Conservation (phyloP, 169 alveolate genomes). For the Plasmodium cynomolgi region DNA sequence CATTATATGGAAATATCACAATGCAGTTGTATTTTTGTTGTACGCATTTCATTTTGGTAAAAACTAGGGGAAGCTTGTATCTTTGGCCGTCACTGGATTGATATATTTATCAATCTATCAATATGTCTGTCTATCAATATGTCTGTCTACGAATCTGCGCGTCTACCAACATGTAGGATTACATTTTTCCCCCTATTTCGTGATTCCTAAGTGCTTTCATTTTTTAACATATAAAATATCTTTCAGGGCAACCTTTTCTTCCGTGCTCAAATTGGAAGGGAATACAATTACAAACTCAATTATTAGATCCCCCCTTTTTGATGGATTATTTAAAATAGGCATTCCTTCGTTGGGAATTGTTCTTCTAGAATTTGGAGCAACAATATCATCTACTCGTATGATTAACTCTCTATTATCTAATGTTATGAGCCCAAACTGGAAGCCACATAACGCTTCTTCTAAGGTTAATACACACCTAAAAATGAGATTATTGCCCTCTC, state of each 20-base stretch:
- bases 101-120: neutral
- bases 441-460: slow-evolving; percentile 86
- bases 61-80: neutral
- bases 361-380: slow-evolving; percentile 84
- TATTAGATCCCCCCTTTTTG: slow-evolving; percentile 84
- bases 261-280: slow-evolving; percentile 81
- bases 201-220: neutral
- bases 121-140: neutral
- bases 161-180: neutral
- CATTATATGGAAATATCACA: neutral
- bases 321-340: slow-evolving; percentile 85
- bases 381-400: slow-evolving; percentile 84
- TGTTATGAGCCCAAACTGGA: slow-evolving; percentile 85
- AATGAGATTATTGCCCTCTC: slow-evolving; percentile 85
- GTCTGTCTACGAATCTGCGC: neutral
- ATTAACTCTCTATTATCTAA: slow-evolving; percentile 88
- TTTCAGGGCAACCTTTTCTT: slow-evolving; percentile 76
- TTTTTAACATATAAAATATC: neutral
- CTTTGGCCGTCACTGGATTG: neutral
- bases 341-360: slow-evolving; percentile 85
- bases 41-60: neutral
- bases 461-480: slow-evolving; percentile 86
- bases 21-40: neutral
- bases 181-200: neutral
- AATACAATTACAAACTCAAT: slow-evolving; percentile 86